These are phyloP conservation scores for Fistulinella cinereoalba DNA, from an alignment of 1,284 basidiomycete genomes.

Conservation along the genomic window DNA sequence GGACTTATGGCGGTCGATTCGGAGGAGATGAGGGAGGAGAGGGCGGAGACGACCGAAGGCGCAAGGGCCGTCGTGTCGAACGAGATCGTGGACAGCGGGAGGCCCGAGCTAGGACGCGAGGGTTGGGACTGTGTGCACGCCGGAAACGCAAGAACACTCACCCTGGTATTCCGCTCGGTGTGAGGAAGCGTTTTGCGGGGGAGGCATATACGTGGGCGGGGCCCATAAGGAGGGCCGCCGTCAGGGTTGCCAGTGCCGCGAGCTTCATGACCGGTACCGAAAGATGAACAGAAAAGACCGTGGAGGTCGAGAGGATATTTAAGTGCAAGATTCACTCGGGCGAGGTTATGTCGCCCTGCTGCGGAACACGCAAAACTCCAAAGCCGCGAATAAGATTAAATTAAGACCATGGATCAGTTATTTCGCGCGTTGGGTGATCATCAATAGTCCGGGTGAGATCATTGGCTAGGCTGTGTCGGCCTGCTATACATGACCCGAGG, in stretches of 20 bases:
- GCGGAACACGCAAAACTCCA: background rate
- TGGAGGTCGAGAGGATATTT: background rate
- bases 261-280: constrained; percentile 7
- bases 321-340: background rate
- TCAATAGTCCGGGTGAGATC: too few relatives aligned
- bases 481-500: too few relatives aligned
- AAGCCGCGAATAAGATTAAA: background rate
- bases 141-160: constrained; percentile 8
- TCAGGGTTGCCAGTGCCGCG: constrained; percentile 2
- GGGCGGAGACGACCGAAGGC: constrained; percentile 22
- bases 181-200: background rate
- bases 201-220: constrained; percentile 9
- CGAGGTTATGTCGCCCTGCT: background rate
- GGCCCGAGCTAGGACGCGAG: constrained; percentile 14
- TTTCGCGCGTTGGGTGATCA: too few relatives aligned
- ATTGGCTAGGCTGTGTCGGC: too few relatives aligned
- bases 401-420: too few relatives aligned
- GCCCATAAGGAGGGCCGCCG: constrained; percentile 2
- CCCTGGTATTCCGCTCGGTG: constrained; percentile 22
- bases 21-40: constrained; percentile 30
- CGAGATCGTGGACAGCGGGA: constrained; percentile 16
- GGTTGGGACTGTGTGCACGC: background rate
- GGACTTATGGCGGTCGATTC: constrained; percentile 22
- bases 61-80: constrained; percentile 24
- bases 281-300: background rate